These are phyloP conservation scores for Astrothelium subdiscretum DNA, from an alignment of 495 filamentous ascomycete species.

Conservation along the genomic window DNA sequence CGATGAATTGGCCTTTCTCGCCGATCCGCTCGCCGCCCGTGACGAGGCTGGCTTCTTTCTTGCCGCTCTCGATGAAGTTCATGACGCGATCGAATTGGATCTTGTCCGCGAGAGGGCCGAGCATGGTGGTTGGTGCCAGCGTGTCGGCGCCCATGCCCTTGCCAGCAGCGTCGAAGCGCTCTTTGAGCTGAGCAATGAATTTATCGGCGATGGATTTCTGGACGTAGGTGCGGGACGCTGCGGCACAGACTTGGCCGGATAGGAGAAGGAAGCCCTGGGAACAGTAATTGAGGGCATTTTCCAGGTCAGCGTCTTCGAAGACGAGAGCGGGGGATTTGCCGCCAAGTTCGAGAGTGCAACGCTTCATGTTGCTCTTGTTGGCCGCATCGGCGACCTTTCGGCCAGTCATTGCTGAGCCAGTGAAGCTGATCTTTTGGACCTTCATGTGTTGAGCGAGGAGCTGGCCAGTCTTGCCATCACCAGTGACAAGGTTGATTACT, in stretches of 20 bases:
- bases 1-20: conserved; percentile 33
- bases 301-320: conserved; percentile 29
- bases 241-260: conserved; percentile 19
- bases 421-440: conserved; percentile 28
- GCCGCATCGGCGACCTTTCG: conserved; percentile 24
- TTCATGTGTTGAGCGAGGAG: conserved; percentile 27
- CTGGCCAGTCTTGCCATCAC: conserved; percentile 21
- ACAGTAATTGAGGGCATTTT: conserved; percentile 21
- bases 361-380: conserved; percentile 27
- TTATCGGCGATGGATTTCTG: conserved; percentile 24
- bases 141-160: conserved; percentile 19
- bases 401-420: conserved; percentile 22
- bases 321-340: conserved; percentile 28
- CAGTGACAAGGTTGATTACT: conserved; percentile 27
- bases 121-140: conserved; percentile 16
- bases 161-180: conserved; percentile 18
- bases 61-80: conserved; percentile 22
- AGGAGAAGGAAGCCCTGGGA: conserved; percentile 17
- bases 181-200: conserved; percentile 25
- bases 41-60: conserved; percentile 19
- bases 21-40: conserved; percentile 21
- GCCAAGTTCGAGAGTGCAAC: conserved; percentile 27
- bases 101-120: conserved; percentile 27
- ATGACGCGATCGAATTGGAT: conserved; percentile 28
- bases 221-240: conserved; percentile 22